Conservation (phyloP, 495 filamentous ascomycete species). For the Hypoxylon lienhwacheense region DNA sequence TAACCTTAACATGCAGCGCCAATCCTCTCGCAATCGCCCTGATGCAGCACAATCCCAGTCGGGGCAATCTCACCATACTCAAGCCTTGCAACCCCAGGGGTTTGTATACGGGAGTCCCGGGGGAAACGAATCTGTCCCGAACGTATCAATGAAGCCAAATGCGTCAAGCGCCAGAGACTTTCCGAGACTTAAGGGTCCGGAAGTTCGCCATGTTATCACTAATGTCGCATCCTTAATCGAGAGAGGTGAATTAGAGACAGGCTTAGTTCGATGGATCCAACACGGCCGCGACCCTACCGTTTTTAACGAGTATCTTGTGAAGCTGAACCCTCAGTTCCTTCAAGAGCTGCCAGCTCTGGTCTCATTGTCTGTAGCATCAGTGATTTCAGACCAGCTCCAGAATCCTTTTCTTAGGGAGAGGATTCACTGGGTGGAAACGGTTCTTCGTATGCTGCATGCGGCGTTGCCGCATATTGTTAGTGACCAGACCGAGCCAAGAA, state of each 20-base stretch:
- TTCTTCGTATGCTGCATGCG: slow-evolving; percentile 56
- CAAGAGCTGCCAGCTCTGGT: slow-evolving; percentile 73
- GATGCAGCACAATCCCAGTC: slow-evolving; percentile 30
- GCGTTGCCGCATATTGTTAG: slow-evolving; percentile 53
- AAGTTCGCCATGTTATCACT: slow-evolving; percentile 66
- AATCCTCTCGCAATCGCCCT: slow-evolving; percentile 34
- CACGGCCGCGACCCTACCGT: slow-evolving; percentile 69
- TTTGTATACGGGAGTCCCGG: slow-evolving; percentile 35
- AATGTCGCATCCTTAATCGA: slow-evolving; percentile 67
- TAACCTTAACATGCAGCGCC: slow-evolving; percentile 58
- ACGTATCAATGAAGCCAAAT: slow-evolving; percentile 41
- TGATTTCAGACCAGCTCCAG: slow-evolving; percentile 71
- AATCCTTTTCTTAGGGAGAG: slow-evolving; percentile 63
- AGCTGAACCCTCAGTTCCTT: slow-evolving; percentile 71
- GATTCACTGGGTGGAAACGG: slow-evolving; percentile 75
- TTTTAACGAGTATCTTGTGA: slow-evolving; percentile 79
- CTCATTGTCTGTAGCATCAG: slow-evolving; percentile 78
- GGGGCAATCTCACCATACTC: slow-evolving; percentile 9
- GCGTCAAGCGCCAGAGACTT: slow-evolving; percentile 49
- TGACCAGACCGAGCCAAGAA: slow-evolving; percentile 14
- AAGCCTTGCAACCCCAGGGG: slow-evolving; percentile 19
- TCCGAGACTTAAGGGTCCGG: slow-evolving; percentile 50
- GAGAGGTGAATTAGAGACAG: slow-evolving; percentile 70
- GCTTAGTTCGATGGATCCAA: slow-evolving; percentile 77
- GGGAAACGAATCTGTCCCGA: slow-evolving; percentile 38